A percentile compares a stretch with the other conserved stretches of the same genome.
These are phyloP conservation scores for Inga leiocalycina DNA, from an alignment of 306 rosid genomes.

Conservation along the genomic window DNA sequence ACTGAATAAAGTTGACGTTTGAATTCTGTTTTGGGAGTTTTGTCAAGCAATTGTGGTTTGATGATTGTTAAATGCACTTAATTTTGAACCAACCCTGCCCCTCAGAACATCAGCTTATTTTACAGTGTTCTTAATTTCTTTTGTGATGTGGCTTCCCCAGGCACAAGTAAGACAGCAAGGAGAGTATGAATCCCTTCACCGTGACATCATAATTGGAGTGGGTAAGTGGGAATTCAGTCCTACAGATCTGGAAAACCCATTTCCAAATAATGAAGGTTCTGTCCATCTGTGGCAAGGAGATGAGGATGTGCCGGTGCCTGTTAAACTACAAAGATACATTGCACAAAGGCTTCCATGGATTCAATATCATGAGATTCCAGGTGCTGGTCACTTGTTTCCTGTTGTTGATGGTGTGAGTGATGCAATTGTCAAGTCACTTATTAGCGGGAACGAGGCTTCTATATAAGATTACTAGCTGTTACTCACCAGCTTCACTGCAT, in stretches of 20 bases:
- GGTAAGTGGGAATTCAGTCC: constrained; percentile 90
- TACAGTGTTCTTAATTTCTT: constrained; percentile 12
- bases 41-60: background rate
- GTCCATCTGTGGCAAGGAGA: constrained; percentile 94
- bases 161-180: constrained; percentile 72
- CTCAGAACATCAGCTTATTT: constrained; percentile 7
- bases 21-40: background rate
- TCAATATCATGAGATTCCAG: constrained; percentile 79
- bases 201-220: constrained; percentile 63
- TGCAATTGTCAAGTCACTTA: constrained; percentile 52
- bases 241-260: constrained; percentile 72
- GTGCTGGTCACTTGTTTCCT: constrained; percentile 73
- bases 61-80: background rate
- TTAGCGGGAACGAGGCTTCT: constrained; percentile 44
- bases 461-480: constrained; percentile 16
- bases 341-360: constrained; percentile 77
- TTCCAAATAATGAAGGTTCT: constrained; percentile 64
- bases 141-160: constrained; percentile 47
- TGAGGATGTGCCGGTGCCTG: constrained; percentile 68
- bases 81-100: background rate
- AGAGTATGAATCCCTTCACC: constrained; percentile 57
- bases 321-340: constrained; percentile 57
- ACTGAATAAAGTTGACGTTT: background rate
- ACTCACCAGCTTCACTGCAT: constrained; percentile 15
- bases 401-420: constrained; percentile 54